Percentiles rank a stretch among this genome's conserved stretches.
Conservation (phyloP, 768 basidiomycete genomes). For the Auricularia cornea region DNA sequence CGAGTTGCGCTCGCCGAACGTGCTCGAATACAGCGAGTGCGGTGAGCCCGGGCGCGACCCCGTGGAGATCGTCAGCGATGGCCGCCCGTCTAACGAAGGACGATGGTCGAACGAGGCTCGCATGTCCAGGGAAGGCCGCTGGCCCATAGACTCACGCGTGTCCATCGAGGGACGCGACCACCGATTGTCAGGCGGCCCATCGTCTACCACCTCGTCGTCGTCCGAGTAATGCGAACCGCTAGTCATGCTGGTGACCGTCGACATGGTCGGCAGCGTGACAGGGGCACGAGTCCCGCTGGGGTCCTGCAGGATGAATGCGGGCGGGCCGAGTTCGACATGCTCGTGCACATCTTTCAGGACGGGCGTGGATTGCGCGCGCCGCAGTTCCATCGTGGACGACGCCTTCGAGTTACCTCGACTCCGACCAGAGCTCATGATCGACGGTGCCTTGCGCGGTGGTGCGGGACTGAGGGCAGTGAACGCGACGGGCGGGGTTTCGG, state of each 20-base stretch:
- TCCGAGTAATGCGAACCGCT: conserved; percentile 15
- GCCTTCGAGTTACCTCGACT: background rate
- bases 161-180: conserved; percentile 44
- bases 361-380: background rate
- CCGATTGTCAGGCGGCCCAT: conserved; percentile 52
- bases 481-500: background rate
- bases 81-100: background rate
- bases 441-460: background rate
- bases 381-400: background rate
- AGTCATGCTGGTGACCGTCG: conserved; percentile 4
- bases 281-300: background rate
- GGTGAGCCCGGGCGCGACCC: background rate
- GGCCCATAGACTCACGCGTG: background rate
- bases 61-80: background rate
- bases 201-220: conserved; percentile 20
- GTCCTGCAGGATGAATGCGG: background rate
- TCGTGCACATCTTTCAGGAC: background rate
- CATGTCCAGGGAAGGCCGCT: background rate
- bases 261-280: background rate
- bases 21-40: background rate
- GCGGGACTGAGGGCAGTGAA: background rate
- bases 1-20: background rate
- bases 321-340: background rate
- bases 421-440: background rate
- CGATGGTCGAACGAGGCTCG: background rate